Evolutionary conservation across 768 basidiomycete species (phyloP), one percentile per base, ranked within the genome.

Genomic region (Hemileccinum rubropunctum): DNA sequence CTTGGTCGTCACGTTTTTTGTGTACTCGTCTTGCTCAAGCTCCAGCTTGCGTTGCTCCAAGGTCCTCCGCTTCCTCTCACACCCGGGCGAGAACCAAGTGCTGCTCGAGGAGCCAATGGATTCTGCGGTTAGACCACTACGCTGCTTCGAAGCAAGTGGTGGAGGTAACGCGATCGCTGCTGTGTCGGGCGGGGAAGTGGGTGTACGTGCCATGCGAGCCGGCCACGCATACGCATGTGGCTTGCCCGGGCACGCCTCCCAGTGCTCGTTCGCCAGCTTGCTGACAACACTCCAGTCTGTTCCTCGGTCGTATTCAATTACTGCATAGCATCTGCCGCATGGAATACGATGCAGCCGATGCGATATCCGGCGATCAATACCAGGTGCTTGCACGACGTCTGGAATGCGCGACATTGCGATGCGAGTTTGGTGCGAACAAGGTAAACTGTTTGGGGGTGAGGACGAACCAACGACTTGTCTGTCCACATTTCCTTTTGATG

Each of bases 1-100:
- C 23, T 58, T 68, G 15, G 43, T 46, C 37, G 52, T 59, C 15
- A 70, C 42, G 41, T 55, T 49, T 17, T 42, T 44, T 15, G 64
- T 40, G 37, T 62, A 66, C 36, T 62, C 56, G 54, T 70, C 66
- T 30, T 66, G 56, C 48, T 68, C 59, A 21, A 70, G 66, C 33
- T 56, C 53, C 36, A 37, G 9, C 42, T 58, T 68, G 4, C 66
- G 61, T 39, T 64, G 59, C 15, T 58, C 57, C 10, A 70, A 41
- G 0, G 53, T 68, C 53, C 54, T 63, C 23, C 66, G 56, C 42
- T 68, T 69, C 50, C 64, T 52, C 36, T 59, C 63, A 12, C 56
- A 67, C 4, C 55, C 66, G 3, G 48, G 14, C 26, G 55, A 36
- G 34, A 52, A 42, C 52, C 61, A 57, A 35, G 41, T 43, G 23